phyloP scores from a whole-genome alignment of 345 rosid genomes.

The Pistacia atlantica region DNA sequence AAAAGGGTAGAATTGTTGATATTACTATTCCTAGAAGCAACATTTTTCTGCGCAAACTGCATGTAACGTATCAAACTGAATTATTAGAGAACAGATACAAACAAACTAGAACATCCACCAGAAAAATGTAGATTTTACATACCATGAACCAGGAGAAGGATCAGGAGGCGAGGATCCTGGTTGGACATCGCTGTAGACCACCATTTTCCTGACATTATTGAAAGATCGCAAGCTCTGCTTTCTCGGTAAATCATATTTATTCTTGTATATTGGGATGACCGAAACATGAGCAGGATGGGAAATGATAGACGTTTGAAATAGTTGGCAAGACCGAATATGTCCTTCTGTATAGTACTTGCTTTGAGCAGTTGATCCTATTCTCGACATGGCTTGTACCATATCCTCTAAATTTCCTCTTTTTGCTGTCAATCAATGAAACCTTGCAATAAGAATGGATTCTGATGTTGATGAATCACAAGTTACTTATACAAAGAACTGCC shows the following conservation, averaged over 20 bases:
- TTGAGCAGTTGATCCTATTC: slow-evolving; percentile 6
- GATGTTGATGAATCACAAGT: neutral
- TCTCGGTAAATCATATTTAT: neutral
- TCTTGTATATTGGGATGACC: slow-evolving; percentile 1
- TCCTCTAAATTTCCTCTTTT: neutral
- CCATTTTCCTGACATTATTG: slow-evolving; percentile 19
- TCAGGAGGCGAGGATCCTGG: slow-evolving; percentile 30
- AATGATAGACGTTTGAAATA: neutral
- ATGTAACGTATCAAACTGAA: neutral
- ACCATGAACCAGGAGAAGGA: slow-evolving; percentile 24
- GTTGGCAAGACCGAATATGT: neutral
- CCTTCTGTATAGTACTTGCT: neutral
- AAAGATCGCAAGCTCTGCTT: slow-evolving; percentile 5
- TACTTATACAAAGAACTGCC: neutral
- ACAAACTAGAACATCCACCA: neutral
- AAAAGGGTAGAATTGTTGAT: slow-evolving; percentile 43
- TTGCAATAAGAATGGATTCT: neutral
- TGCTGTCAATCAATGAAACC: neutral
- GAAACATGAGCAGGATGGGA: neutral
- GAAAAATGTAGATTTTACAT: neutral
- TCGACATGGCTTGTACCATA: slow-evolving; percentile 1
- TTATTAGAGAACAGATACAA: neutral
- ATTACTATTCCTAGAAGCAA: slow-evolving; percentile 51
- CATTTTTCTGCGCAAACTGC: slow-evolving; percentile 36
- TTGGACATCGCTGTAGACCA: slow-evolving; percentile 28